Base-by-base conservation (phyloP, 225 moss, liverwort and hornwort genomes). In the Straminergon stramineum region DNA sequence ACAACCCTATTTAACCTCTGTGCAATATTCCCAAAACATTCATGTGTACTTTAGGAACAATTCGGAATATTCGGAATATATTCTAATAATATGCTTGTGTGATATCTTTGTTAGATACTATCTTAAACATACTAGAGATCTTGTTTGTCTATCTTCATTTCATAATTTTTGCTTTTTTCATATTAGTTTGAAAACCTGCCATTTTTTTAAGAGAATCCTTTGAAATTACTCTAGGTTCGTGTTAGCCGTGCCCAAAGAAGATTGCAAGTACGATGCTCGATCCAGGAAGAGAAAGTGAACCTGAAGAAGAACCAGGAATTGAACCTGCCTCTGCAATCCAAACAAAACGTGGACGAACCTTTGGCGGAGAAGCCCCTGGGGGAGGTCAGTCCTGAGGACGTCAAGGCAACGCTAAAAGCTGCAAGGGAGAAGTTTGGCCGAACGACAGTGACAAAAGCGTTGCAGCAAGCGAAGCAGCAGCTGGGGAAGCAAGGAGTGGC, bases 401-500 rank as follows among this genome's bases (percentile, higher is more conserved):
- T 90, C 7, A 92, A 93, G 93, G 79, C 88, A 75, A 75, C 85
- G 17, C 55, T 92, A 6, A 87, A 77, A 66, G 90, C 83, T 66
- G 91, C 92, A 13, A 90, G 84, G 87, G 86, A 79, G 78, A 86
- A 91, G 56, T 91, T 86, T 31, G 92, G 91, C n/a, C 31, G 58
- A 43, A 83, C 88, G 27, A 73, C 94, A 30, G 92, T 94, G 80
- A 81, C 90, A 11, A 95, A 94, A 86, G 93, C 94, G 24, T 88
- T 99, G 15, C 91, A 89, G 75, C 91, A 96, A 65, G 96, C 93
- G 30, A 93, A 95, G 89, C 92, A 88, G 61, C 80, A 83, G 85
- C 84, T 96, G 34, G 91, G 91, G 70, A 88, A 93, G 71, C 88
- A 93, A 91, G 94, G 95, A 64, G 87, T 91, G 56, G 95, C 95